Evolutionary conservation across 208 protist genomes (phyloP).

Genomic region (Crithidia expoeki): DNA sequence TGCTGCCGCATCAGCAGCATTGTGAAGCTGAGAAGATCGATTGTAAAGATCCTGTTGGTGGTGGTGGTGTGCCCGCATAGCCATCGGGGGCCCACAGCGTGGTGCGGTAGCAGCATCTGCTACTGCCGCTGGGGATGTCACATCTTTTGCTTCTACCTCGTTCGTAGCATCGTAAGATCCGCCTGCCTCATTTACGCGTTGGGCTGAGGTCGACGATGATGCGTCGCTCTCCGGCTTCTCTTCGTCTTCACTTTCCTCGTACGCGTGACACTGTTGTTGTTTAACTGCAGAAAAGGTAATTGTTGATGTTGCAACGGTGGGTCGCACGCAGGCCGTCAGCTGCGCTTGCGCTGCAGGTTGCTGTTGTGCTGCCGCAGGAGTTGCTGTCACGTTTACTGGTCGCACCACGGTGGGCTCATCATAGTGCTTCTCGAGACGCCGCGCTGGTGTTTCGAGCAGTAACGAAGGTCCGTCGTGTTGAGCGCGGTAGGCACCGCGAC

Average conservation of each 20-base stretch:
- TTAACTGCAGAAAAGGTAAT: too few species aligned
- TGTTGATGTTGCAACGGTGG: background rate
- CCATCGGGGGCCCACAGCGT: conserved; percentile 16
- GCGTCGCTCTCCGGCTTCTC: background rate
- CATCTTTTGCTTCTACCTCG: background rate
- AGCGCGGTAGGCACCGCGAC: background rate
- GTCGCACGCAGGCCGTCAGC: background rate
- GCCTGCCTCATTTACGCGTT: background rate
- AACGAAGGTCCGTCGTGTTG: background rate
- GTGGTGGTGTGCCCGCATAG: conserved; percentile 1
- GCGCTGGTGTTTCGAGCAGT: conserved; percentile 2
- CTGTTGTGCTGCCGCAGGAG: background rate
- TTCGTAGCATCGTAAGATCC: background rate
- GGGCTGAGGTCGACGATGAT: background rate
- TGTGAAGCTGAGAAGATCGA: background rate
- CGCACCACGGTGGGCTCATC: conserved; percentile 9
- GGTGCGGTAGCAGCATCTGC: too few species aligned
- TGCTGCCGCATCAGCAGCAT: background rate
- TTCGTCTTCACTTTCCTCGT: background rate
- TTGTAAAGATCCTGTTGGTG: background rate
- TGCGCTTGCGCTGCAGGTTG: background rate
- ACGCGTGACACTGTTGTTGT: too few species aligned
- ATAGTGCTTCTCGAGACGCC: conserved; percentile 7
- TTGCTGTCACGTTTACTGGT: background rate
- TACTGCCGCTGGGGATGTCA: background rate